Conservation (phyloP, 108 stramenopile species). For the Skeletonema potamos region DNA sequence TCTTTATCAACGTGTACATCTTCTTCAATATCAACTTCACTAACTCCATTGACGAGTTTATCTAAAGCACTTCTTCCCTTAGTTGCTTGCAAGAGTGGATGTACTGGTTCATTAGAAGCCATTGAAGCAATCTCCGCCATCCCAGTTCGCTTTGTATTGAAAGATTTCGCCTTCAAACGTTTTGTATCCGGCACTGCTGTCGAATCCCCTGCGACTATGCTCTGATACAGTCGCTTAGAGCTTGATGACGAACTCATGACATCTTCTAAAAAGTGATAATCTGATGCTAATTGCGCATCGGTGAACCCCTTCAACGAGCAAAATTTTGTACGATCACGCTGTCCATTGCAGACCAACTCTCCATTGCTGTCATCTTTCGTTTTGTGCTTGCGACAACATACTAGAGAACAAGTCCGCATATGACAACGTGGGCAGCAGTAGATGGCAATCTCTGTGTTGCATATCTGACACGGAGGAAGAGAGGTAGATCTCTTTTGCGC, state of each 20-base stretch:
- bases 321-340: conserved; percentile 64
- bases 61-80: conserved; percentile 13
- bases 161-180: neutral
- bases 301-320: conserved; percentile 39
- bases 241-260: conserved; percentile 51
- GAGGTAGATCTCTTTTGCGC: neutral
- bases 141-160: conserved; percentile 3
- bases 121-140: conserved; percentile 1
- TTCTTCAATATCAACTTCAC: conserved; percentile 1
- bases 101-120: conserved; percentile 1
- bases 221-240: conserved; percentile 45
- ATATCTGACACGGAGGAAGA: conserved; percentile 53
- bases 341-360: conserved; percentile 56
- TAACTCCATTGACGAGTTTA: conserved; percentile 20
- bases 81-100: conserved; percentile 31
- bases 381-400: conserved; percentile 65
- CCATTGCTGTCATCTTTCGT: neutral
- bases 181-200: neutral
- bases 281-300: conserved; percentile 61
- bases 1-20: neutral
- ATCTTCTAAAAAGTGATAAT: conserved; percentile 82
- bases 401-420: conserved; percentile 60
- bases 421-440: conserved; percentile 71
- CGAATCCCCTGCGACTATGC: conserved; percentile 21
- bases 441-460: conserved; percentile 32